These are phyloP conservation scores for Acanthamoeba rhysodes DNA, from an alignment of 208 protist species.

Conservation along the genomic window DNA sequence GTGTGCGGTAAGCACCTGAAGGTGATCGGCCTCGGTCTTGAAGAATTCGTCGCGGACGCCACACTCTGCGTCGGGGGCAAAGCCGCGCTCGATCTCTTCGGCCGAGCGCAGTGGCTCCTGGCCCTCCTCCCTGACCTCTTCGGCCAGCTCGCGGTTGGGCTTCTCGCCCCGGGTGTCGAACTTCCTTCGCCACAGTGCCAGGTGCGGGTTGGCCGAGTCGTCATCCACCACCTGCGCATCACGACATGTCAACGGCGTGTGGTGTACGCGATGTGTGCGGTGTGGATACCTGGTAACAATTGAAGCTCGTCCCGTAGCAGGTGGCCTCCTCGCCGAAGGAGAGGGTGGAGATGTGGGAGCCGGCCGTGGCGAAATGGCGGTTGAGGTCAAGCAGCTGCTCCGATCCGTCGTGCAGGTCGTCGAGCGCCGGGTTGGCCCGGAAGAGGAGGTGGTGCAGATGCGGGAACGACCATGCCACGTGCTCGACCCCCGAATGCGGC, in stretches of 20 bases:
- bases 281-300: conserved; percentile 26
- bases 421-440: conserved; percentile 16
- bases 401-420: conserved; percentile 32
- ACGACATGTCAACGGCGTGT: not conserved
- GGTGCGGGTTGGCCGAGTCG: conserved; percentile 40
- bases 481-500: conserved; percentile 6
- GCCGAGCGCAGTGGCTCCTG: not conserved
- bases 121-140: not conserved
- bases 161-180: not conserved
- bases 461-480: conserved; percentile 40
- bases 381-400: conserved; percentile 9
- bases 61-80: not conserved
- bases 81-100: not conserved
- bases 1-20: not conserved
- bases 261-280: no score
- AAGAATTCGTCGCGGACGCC: conserved; percentile 10
- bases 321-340: conserved; percentile 48
- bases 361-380: conserved; percentile 15
- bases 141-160: not conserved
- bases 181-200: conserved; percentile 19
- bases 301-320: conserved; percentile 28
- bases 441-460: conserved; percentile 36
- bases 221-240: conserved; percentile 29
- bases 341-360: conserved; percentile 40
- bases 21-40: conserved; percentile 36